phyloP scores from a whole-genome alignment of 306 rosid genomes.

The Trifolium pratense region DNA sequence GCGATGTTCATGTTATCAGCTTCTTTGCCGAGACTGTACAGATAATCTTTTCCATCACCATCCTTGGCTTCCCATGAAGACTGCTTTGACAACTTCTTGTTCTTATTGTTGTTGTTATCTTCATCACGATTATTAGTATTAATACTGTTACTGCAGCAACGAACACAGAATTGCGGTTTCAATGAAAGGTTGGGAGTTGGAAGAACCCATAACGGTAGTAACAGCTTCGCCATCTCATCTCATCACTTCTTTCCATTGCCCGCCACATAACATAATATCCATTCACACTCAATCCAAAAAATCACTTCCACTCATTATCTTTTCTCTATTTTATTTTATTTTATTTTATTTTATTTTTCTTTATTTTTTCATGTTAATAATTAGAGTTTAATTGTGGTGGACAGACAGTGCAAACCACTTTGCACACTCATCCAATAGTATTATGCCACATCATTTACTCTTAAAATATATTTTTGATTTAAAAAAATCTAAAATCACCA shows the following conservation, averaged over 20 bases:
- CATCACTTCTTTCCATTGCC: not conserved
- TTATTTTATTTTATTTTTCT: too few relatives aligned
- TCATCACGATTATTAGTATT: not conserved
- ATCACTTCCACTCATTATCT: constrained; percentile 15
- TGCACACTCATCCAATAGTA: too few relatives aligned
- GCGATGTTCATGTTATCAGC: constrained; percentile 97
- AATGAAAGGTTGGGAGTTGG: constrained; percentile 26
- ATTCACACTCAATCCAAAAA: too few relatives aligned
- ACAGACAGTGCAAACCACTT: too few relatives aligned
- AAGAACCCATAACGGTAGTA: constrained; percentile 51
- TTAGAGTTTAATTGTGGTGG: too few relatives aligned
- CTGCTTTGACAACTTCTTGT: constrained; percentile 79
- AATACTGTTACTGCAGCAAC: constrained; percentile 39
- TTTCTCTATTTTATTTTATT: not conserved
- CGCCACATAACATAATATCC: constrained; percentile 14
- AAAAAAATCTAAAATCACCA: too few relatives aligned
- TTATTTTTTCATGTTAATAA: too few relatives aligned
- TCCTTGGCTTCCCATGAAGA: constrained; percentile 92
- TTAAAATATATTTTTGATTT: too few relatives aligned
- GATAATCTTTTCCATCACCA: constrained; percentile 78
- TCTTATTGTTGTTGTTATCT: not conserved
- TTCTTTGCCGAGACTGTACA: constrained; percentile 82
- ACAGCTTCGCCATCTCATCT: constrained; percentile 37
- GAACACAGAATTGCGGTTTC: constrained; percentile 41
- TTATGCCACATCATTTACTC: too few relatives aligned